These are phyloP conservation scores for Pythium sukuiense DNA, from an alignment of 352 stramenopile species.

Conservation along the genomic window DNA sequence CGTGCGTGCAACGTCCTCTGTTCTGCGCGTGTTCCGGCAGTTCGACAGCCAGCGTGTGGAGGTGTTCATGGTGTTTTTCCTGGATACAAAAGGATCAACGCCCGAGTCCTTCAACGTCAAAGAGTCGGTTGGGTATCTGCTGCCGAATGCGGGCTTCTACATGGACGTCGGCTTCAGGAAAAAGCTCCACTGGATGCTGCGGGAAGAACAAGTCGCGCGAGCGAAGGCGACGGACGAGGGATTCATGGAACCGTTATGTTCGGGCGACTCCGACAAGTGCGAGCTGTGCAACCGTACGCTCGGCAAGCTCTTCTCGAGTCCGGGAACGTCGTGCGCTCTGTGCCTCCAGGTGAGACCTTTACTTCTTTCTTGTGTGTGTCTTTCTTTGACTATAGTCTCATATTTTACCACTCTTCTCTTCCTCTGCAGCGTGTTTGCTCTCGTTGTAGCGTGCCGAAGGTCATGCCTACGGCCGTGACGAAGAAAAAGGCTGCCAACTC, in stretches of 20 bases:
- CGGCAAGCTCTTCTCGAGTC: not conserved
- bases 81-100: slow-evolving; percentile 21
- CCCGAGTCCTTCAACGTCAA: slow-evolving; percentile 24
- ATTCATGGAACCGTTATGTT: not conserved
- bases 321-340: not conserved
- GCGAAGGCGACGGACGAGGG: not conserved
- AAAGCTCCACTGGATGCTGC: not conserved
- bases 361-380: not conserved
- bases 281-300: slow-evolving; percentile 1
- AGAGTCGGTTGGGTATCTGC: slow-evolving; percentile 17
- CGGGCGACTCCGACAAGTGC: not conserved
- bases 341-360: slow-evolving; percentile 6
- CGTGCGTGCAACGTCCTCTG: slow-evolving; percentile 37
- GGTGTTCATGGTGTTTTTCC: slow-evolving; percentile 43
- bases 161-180: not conserved
- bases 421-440: slow-evolving; percentile 2
- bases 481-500: too few relatives aligned
- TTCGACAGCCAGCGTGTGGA: slow-evolving; percentile 39
- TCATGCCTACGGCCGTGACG: not conserved
- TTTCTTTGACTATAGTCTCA: not conserved
- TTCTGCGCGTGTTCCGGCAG: slow-evolving; percentile 47
- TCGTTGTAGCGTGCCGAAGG: not conserved
- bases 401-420: not conserved
- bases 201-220: not conserved
- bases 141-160: not conserved